Evolutionary conservation across 1,139 yeast species (phyloP).

Genomic region (Taphrina pruni): DNA sequence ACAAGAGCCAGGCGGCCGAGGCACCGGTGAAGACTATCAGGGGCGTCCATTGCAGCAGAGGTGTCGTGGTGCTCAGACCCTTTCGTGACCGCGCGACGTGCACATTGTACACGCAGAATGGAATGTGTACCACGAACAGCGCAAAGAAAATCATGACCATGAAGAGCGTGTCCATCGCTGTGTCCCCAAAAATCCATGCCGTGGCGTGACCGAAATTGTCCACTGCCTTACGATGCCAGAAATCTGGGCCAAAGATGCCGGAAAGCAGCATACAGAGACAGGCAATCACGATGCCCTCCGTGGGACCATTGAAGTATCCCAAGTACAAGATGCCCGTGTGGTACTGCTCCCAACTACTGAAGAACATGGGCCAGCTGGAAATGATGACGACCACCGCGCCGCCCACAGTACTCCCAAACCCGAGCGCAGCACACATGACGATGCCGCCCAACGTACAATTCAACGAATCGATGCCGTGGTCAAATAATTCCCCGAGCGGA

Average conservation of each 20-base stretch:
- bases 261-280: constrained; percentile 61
- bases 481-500: constrained; percentile 70
- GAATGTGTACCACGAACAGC: constrained; percentile 50
- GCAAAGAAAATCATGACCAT: constrained; percentile 19
- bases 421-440: constrained; percentile 54
- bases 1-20: constrained; percentile 52
- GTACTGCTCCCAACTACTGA: constrained; percentile 65
- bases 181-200: neutral
- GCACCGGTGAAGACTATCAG: constrained; percentile 49
- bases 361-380: constrained; percentile 65
- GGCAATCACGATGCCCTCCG: constrained; percentile 75
- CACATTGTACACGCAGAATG: constrained; percentile 45
- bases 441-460: constrained; percentile 60
- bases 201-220: constrained; percentile 1
- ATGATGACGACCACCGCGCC: constrained; percentile 64
- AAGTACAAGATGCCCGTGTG: constrained; percentile 69
- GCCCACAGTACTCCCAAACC: constrained; percentile 53
- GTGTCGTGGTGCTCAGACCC: constrained; percentile 52
- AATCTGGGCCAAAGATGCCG: constrained; percentile 65
- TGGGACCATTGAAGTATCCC: constrained; percentile 77
- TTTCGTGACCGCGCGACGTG: constrained; percentile 53
- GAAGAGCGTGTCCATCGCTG: constrained; percentile 17
- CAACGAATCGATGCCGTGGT: constrained; percentile 79
- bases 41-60: constrained; percentile 50
- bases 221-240: constrained; percentile 59